Evolutionary conservation across 2,329 filamentous ascomycete genomes (phyloP), one percentile per base, ranked within the genome.

Genomic region (Fusarium tricinctum): DNA sequence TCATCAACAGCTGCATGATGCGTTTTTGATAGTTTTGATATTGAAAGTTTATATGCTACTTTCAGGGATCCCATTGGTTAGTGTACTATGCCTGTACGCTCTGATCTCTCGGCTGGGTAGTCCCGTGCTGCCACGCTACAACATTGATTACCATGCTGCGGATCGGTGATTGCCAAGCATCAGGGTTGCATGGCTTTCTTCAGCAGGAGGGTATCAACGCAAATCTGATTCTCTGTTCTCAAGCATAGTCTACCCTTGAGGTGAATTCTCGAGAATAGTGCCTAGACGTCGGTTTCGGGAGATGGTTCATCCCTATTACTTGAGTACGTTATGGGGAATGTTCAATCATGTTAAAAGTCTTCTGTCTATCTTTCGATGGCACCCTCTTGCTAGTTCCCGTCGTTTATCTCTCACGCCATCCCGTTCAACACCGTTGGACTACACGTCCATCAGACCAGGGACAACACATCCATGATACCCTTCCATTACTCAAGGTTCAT

Each of bases 1-100:
- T 17, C 42, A 19, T 28, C 50, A 57, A 23, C 26, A 17, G 32
- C 22, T 53, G 45, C 58, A 61, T 57, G 38, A 49, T 46, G 42
- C 23, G 22, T 32, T 30, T 28, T 62, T 39, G 14, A 10, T 20
- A 28, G 44, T 44, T 45, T 45, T 33, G 32, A 57, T 51, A n/a
- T 40, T 35, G 38, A 30, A 44, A 45, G 43, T 40, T 22, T 35
- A 48, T 19, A 35, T 56, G 1, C 22, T 39, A n/a, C 10, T n/a
- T 17, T 9, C 3, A 1, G 10, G 0, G 2, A 26, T 63, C 8
- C n/a, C 4, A 63, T 58, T 63, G 50, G 58, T n/a, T 26, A 30
- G 32, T 30, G 8, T 13, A 13, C n/a, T 39, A 30, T 49, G 38
- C 9, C 32, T 30, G 35, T 45, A 28, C 33, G 20, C 15, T 33